These are phyloP conservation scores for Penicillium nucicola DNA, from an alignment of 495 filamentous ascomycete genomes.

Conservation along the genomic window DNA sequence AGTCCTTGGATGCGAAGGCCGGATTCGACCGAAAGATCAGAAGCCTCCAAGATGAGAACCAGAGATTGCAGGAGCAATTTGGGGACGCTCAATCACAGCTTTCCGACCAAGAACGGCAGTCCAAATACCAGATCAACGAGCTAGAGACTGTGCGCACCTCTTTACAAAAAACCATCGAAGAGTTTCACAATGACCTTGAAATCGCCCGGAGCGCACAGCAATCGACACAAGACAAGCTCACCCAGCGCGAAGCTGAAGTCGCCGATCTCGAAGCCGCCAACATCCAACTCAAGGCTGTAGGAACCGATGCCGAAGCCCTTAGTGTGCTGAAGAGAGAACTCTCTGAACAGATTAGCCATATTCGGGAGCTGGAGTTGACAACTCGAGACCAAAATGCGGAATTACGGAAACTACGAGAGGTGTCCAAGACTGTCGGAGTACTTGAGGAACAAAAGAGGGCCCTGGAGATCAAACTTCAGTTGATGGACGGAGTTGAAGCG, in stretches of 20 bases:
- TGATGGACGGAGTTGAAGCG: slow-evolving; percentile 69
- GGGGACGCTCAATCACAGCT: slow-evolving; percentile 71
- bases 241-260: slow-evolving; percentile 64
- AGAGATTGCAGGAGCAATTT: slow-evolving; percentile 69
- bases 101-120: slow-evolving; percentile 66
- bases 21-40: slow-evolving; percentile 70
- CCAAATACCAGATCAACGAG: slow-evolving; percentile 66
- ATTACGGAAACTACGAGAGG: slow-evolving; percentile 71
- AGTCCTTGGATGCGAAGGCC: slow-evolving; percentile 61
- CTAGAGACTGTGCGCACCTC: slow-evolving; percentile 66
- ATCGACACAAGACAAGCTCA: slow-evolving; percentile 61
- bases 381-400: slow-evolving; percentile 80
- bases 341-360: slow-evolving; percentile 84
- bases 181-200: slow-evolving; percentile 68
- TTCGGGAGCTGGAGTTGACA: slow-evolving; percentile 73
- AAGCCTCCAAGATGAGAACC: slow-evolving; percentile 67
- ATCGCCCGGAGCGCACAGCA: slow-evolving; percentile 60
- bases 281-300: slow-evolving; percentile 74
- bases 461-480: slow-evolving; percentile 71
- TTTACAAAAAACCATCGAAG: slow-evolving; percentile 63
- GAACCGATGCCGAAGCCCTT: slow-evolving; percentile 79
- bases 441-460: slow-evolving; percentile 92
- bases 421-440: slow-evolving; percentile 83
- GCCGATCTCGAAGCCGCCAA: slow-evolving; percentile 78
- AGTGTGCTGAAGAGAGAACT: slow-evolving; percentile 81